phyloP scores from a whole-genome alignment of 192 early-diverging fungal species.

The Dispira parvispora region DNA sequence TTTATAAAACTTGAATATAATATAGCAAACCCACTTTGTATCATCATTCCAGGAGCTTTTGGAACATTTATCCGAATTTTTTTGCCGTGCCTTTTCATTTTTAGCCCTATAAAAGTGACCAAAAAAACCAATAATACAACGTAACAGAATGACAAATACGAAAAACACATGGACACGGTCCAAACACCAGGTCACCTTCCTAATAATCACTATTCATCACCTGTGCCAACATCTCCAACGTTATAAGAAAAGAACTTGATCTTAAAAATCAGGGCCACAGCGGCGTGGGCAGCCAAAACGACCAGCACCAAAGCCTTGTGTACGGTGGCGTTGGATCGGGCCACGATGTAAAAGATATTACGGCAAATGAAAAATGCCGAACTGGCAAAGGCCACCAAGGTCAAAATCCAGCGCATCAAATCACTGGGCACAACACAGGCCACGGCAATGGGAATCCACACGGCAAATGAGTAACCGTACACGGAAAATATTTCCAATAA shows the following conservation, averaged over 20 bases:
- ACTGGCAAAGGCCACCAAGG: constrained; percentile 2
- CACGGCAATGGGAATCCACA: constrained; percentile 87
- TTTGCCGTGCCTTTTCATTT: no score
- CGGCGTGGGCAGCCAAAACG: constrained; percentile 43
- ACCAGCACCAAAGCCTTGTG: constrained; percentile 51
- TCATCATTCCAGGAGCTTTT: no score
- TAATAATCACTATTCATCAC: no score
- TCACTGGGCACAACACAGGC: constrained; percentile 71
- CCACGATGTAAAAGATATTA: constrained; percentile 34
- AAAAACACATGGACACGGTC: no score
- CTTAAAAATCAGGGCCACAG: constrained; percentile 64
- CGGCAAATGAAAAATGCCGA: constrained; percentile 24
- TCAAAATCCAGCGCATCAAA: constrained; percentile 50
- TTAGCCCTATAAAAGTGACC: no score
- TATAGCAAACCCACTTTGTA: no score
- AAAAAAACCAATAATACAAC: no score
- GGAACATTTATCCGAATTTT: no score
- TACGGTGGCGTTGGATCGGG: constrained; percentile 47
- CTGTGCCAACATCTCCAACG: no score
- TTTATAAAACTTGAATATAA: no score
- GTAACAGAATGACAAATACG: no score
- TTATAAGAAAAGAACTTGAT: constrained; percentile 68
- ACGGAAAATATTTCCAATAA: constrained; percentile 74
- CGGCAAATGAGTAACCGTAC: constrained; percentile 80
- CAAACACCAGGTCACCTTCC: no score